Evolutionary conservation across 331 rosid genomes (phyloP), one percentile per base, ranked within the genome.

Genomic region (Cydonia oblonga): DNA sequence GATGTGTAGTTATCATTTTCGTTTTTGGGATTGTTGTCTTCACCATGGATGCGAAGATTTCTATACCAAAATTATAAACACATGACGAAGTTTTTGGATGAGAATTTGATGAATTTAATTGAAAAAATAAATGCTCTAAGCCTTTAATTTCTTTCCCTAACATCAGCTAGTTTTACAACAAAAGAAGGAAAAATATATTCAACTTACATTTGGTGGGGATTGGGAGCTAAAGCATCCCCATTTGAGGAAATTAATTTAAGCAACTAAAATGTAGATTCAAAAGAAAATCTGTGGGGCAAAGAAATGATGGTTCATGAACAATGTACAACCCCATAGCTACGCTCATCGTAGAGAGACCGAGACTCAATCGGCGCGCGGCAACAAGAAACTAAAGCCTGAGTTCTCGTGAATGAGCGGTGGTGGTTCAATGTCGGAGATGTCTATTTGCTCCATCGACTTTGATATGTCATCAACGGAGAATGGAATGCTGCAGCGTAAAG

Each of bases 401-500:
- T 91, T 91, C 72, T 87, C 97, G 7, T 78, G 92, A 46, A 91
- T 85, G 40, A 85, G 74, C 2, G 92, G 88, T 0, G 97, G 97
- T 0, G 96, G 87, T 57, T 91, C 97, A 40, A 91, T 70, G 71
- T 91, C 96, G 2, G 86, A 64, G 33, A 91, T 81, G 76, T 88
- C 92, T 69, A 91, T 84, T 78, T 82, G 88, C 69, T 85, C 89
- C 89, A 81, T 91, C 25, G 97, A 91, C 79, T 88, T 91, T 59
- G 96, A 87, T 81, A 91, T 62, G 89, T 91, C 97, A 73, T 91
- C 92, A 16, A 88, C 96, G 46, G 97, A 88, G 78, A 91, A 91
- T 10, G 97, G 97, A 78, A 91, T 91, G 74, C 96, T 91, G 89
- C 86, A 79, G 68, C 19, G 64, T 29, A 64, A 53, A 64, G 5